Percentiles rank a stretch among this genome's conserved stretches.
Evolutionary conservation across 169 alveolate species (phyloP).

Genomic region (Eimeria brunetti): DNA sequence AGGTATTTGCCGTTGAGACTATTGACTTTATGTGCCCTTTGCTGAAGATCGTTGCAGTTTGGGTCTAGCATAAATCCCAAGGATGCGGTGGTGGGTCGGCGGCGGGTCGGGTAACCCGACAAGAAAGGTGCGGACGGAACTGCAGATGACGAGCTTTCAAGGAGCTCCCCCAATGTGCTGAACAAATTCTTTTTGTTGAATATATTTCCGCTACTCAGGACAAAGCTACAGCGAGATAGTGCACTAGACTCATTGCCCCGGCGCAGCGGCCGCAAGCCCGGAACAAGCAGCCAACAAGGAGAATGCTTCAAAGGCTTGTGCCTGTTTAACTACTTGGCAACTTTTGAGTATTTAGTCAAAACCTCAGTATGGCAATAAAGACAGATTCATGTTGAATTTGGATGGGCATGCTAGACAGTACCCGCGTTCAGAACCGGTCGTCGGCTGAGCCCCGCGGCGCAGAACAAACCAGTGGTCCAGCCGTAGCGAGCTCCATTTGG

Average conservation of each 20-base stretch:
- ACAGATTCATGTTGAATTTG: not conserved
- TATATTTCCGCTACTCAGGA: not conserved
- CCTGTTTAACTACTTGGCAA: not conserved
- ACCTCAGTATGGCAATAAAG: not conserved
- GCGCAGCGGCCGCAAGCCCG: not conserved
- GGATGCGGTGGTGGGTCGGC: not conserved
- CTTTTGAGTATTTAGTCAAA: not conserved
- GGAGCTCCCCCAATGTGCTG: not conserved
- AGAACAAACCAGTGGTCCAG: conserved; percentile 24
- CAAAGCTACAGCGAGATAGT: not conserved
- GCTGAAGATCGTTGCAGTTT: not conserved
- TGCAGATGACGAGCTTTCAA: not conserved
- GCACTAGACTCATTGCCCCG: not conserved
- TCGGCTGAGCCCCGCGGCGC: not conserved
- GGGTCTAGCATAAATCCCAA: not conserved
- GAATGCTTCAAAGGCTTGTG: not conserved
- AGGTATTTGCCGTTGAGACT: not conserved
- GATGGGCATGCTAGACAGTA: not conserved
- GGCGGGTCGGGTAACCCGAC: not conserved
- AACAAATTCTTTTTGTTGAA: not conserved
- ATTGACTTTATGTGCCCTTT: not conserved
- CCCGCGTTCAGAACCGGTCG: not conserved
- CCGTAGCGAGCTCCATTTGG: not conserved
- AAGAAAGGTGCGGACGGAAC: not conserved
- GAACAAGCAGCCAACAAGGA: not conserved